A percentile compares a stretch with the other conserved stretches of the same genome.
phyloP scores from a whole-genome alignment of 192 early-diverging fungal species.

The Mortierella alpina region DNA sequence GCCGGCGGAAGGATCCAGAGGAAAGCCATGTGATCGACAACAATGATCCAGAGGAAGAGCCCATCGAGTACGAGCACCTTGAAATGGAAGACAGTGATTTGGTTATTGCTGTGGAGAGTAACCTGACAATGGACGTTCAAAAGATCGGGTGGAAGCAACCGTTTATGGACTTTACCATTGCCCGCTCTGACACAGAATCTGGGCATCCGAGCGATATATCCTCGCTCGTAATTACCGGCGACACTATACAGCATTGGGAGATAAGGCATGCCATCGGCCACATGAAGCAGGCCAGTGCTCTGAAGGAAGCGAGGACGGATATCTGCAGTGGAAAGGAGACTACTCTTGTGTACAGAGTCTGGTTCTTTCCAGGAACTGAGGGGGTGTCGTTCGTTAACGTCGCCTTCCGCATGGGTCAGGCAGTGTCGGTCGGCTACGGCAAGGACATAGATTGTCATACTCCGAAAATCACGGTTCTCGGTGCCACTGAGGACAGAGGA shows the following conservation, averaged over 20 bases:
- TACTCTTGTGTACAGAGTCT: conserved; percentile 18
- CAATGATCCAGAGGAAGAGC: conserved; percentile 4
- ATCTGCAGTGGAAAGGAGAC: neutral
- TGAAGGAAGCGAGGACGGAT: neutral
- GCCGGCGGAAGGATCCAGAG: conserved; percentile 42
- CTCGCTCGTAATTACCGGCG: conserved; percentile 19
- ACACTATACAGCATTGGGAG: conserved; percentile 39
- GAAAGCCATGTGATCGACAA: conserved; percentile 25
- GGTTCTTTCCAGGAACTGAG: conserved; percentile 39
- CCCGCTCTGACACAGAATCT: neutral
- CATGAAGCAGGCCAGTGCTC: neutral
- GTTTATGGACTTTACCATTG: conserved; percentile 25
- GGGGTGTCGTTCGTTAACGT: conserved; percentile 18
- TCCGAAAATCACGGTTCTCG: conserved; percentile 24
- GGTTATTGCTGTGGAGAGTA: conserved; percentile 17
- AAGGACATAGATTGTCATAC: conserved; percentile 34
- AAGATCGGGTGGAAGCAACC: conserved; percentile 46
- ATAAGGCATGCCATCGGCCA: neutral
- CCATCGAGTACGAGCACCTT: conserved; percentile 34
- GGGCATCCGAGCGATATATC: conserved; percentile 18
- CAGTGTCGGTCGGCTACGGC: conserved; percentile 39
- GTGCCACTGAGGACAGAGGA: conserved; percentile 19
- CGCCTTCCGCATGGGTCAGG: conserved; percentile 22
- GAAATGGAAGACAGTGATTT: conserved; percentile 48
- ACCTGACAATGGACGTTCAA: conserved; percentile 14